Conservation (phyloP, 345 rosid genomes). For the Geranium rotundifolium region DNA sequence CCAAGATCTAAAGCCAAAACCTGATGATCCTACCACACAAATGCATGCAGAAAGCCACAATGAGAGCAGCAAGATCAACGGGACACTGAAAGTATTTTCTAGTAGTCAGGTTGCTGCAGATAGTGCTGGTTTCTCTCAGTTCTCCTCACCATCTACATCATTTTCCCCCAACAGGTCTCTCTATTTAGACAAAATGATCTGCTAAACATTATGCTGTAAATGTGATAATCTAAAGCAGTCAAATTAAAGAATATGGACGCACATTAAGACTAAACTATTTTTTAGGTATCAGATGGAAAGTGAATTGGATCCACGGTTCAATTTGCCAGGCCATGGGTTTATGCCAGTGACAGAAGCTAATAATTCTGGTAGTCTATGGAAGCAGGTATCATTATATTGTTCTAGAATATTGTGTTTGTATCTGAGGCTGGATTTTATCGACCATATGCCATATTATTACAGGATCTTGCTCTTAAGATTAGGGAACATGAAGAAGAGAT, state of each 20-base stretch:
- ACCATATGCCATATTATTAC: conserved; percentile 12
- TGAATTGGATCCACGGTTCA: conserved; percentile 34
- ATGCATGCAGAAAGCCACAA: conserved; percentile 25
- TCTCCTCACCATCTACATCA: conserved; percentile 55
- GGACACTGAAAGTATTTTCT: conserved; percentile 34
- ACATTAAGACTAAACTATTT: conserved; percentile 11
- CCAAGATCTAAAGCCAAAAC: conserved; percentile 27
- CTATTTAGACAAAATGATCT: conserved; percentile 4
- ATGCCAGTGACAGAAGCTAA: conserved; percentile 64
- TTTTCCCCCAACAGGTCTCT: conserved; percentile 53
- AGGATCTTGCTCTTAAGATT: conserved; percentile 55
- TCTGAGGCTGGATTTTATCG: background rate
- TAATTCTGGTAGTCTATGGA: conserved; percentile 46
- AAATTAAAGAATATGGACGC: background rate
- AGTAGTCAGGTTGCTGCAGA: conserved; percentile 18
- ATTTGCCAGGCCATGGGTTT: conserved; percentile 42
- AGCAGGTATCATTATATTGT: conserved; percentile 46
- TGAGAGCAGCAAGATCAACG: conserved; percentile 35
- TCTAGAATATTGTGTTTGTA: conserved; percentile 10
- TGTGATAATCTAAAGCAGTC: background rate
- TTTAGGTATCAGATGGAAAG: conserved; percentile 58
- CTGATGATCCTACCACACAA: conserved; percentile 31
- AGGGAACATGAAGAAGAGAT: conserved; percentile 84
- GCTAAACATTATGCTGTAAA: background rate
- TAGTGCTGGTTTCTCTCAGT: conserved; percentile 33